phyloP scores from a whole-genome alignment of 495 filamentous ascomycete genomes.

The Pseudoneurospora amorphoporcata region DNA sequence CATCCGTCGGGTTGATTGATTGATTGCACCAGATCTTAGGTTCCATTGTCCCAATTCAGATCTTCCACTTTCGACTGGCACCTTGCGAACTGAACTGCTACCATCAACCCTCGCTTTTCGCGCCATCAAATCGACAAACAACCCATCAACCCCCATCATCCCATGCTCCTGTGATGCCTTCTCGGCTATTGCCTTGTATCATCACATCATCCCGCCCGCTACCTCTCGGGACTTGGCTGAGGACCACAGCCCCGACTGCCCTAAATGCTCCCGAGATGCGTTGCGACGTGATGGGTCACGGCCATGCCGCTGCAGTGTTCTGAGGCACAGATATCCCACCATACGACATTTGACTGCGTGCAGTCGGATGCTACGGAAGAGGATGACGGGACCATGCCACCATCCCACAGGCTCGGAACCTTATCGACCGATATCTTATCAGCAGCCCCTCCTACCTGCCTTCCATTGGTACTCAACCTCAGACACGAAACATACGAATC shows the following conservation, averaged over 20 bases:
- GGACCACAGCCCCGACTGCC: neutral
- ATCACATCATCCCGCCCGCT: neutral
- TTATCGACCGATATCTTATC: neutral
- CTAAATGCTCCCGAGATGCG: neutral
- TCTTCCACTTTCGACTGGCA: neutral
- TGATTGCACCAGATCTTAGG: neutral
- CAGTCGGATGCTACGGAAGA: neutral
- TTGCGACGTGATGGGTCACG: neutral
- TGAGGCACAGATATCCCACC: neutral
- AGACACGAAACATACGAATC: neutral
- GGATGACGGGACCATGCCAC: neutral
- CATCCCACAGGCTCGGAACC: neutral
- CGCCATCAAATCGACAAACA: neutral
- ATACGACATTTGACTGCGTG: neutral
- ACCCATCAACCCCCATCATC: neutral
- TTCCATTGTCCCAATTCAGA: neutral
- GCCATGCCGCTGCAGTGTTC: neutral
- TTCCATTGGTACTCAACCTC: neutral
- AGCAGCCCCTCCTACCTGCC: neutral
- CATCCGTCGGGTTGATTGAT: neutral
- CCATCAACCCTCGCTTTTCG: neutral
- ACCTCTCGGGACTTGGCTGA: neutral
- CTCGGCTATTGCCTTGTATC: neutral
- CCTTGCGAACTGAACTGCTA: neutral
- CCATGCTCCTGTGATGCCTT: neutral